Percentiles rank a stretch among this genome's conserved stretches.
phyloP scores from a whole-genome alignment of 2,329 filamentous ascomycete genomes.

The Phoma sp. region DNA sequence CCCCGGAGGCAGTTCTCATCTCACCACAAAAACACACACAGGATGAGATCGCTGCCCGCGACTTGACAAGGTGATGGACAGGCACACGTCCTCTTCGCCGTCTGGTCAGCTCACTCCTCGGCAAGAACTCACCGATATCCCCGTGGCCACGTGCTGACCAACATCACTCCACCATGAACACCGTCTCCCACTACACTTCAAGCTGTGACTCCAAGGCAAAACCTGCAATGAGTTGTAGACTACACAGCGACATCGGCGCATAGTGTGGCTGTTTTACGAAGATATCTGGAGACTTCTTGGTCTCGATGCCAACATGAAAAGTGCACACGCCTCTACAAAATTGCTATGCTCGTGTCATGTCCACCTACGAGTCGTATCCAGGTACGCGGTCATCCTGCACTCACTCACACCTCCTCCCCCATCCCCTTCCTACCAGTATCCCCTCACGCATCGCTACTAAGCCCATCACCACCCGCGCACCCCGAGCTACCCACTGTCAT shows the following conservation, averaged over 20 bases:
- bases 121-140: conserved; percentile 3
- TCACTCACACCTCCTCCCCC: neutral
- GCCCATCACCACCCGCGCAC: neutral
- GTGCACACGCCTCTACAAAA: conserved; percentile 17
- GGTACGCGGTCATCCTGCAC: neutral
- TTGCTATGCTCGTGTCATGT: conserved; percentile 13
- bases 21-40: conserved; percentile 13
- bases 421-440: neutral
- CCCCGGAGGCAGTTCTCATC: conserved; percentile 14
- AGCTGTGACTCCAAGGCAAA: conserved; percentile 8
- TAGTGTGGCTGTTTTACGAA: conserved; percentile 9
- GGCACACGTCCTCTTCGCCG: conserved; percentile 2
- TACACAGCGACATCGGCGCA: conserved; percentile 15
- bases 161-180: conserved; percentile 8
- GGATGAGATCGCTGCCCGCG: neutral
- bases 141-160: conserved; percentile 17
- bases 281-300: conserved; percentile 6
- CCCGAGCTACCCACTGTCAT: conserved; percentile 5
- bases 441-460: neutral
- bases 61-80: conserved; percentile 3
- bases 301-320: conserved; percentile 4
- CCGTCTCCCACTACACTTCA: neutral
- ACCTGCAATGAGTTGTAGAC: conserved; percentile 9
- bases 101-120: conserved; percentile 9
- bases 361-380: conserved; percentile 3